Base-by-base conservation (phyloP, 2,329 filamentous ascomycete species). In the Ophiocordyceps camponoti-leonardi region DNA sequence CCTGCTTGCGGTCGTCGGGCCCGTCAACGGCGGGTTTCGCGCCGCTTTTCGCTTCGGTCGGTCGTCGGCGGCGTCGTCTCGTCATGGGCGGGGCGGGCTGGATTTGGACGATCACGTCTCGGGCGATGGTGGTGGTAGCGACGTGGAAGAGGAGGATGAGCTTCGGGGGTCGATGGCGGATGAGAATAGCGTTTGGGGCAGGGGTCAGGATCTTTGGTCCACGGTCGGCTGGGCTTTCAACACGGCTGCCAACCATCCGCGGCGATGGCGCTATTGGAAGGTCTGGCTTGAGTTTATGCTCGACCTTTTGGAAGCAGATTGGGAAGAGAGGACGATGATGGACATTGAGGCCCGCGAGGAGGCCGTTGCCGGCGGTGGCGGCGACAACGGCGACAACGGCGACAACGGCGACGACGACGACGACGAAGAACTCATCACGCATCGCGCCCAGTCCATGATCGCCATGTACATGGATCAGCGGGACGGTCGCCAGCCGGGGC, bases 151-250 rank as follows among this genome's bases (percentile, higher is more conserved):
- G 39, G 57, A 3, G 0, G 72, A 73, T 42, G 63, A 66, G 11
- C 63, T 87, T 33, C 66, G 69, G 40, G 70, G 75, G 7, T 68
- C 71, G 11, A 68, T 86, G 47, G 79, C 81, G 1, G 73, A 75
- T 44, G 66, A 72, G 14, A 71, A 77, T 41, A 81, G 82, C 28
- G 50, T 95, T 2, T 94, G 84, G 77, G 67, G 66, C 16, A 73
- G 76, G n/a, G 84, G 82, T 1, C 79, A 84, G 49, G 86, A 94
- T 57, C 93, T 96, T 55, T 98, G 92, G 86, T 75, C 79, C 40
- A 75, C 85, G 0, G 73, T 92, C 0, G 92, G 90, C 4, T 96
- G 92, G 92, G 83, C 85, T 0, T 87, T 96, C 60, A 92, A 90
- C 58, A 96, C 90, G 64, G 88, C 86, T 44, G 72, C 83, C 2